A percentile compares a stretch with the other conserved stretches of the same genome.
Evolutionary conservation across 306 rosid genomes (phyloP).

Genomic region (Rosa rugosa): DNA sequence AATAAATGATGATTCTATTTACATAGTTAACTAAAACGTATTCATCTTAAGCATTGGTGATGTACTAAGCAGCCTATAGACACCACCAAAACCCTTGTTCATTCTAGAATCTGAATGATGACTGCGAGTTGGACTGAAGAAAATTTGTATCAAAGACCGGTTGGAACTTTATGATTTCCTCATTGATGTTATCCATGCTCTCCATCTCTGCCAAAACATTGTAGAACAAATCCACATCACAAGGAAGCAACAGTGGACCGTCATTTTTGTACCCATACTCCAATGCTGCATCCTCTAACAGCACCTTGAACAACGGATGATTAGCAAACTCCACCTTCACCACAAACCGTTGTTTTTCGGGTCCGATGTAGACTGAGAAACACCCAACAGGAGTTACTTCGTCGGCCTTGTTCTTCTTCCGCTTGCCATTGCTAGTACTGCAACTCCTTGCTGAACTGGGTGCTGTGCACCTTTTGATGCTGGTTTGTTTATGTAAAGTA

Average conservation of each 20-base stretch:
- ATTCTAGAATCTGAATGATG: neutral
- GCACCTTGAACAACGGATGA: slow-evolving; percentile 54
- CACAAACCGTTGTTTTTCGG: slow-evolving; percentile 45
- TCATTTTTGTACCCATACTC: slow-evolving; percentile 58
- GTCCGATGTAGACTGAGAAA: slow-evolving; percentile 61
- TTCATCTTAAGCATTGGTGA: slow-evolving; percentile 1
- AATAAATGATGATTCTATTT: neutral
- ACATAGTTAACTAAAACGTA: neutral
- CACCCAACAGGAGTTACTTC: slow-evolving; percentile 46
- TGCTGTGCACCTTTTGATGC: neutral
- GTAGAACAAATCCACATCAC: slow-evolving; percentile 52
- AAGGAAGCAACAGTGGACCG: slow-evolving; percentile 76
- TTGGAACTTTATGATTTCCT: neutral
- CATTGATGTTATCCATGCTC: slow-evolving; percentile 3
- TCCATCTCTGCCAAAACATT: slow-evolving; percentile 58
- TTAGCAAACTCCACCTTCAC: slow-evolving; percentile 49
- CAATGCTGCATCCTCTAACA: slow-evolving; percentile 61
- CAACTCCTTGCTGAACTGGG: neutral
- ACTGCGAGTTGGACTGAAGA: slow-evolving; percentile 18
- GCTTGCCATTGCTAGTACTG: neutral
- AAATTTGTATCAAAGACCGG: slow-evolving; percentile 15
- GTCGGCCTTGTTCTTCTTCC: neutral
- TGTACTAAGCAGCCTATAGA: slow-evolving; percentile 7
- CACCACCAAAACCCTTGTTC: neutral
- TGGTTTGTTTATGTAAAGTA: neutral